These are phyloP conservation scores for Mrakiaceae sp. DNA, from an alignment of 1,284 basidiomycete genomes.

Conservation along the genomic window DNA sequence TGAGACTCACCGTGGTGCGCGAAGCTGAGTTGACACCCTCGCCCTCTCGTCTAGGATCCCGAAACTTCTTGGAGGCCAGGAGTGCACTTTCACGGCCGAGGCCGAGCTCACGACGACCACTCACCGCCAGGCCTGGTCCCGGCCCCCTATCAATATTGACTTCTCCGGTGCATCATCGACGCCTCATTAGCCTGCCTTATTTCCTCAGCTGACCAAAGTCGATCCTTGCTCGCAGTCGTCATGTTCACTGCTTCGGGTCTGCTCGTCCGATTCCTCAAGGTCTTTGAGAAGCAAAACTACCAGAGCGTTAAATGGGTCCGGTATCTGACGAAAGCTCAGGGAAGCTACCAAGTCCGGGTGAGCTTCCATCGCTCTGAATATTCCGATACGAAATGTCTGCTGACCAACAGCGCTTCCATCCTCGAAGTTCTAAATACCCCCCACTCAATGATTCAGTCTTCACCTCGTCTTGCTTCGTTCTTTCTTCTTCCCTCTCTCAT, in stretches of 20 bases:
- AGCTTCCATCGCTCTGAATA: slow-evolving; percentile 24
- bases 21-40: background rate
- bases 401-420: no score
- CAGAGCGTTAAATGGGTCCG: slow-evolving; percentile 87
- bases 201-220: background rate
- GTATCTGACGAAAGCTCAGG: slow-evolving; percentile 72
- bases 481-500: background rate
- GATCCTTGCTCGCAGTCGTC: slow-evolving; percentile 46
- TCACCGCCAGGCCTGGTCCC: slow-evolving; percentile 83
- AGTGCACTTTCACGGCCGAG: slow-evolving; percentile 72
- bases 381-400: no score
- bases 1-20: background rate
- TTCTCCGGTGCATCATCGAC: slow-evolving; percentile 43
- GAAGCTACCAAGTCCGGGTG: slow-evolving; percentile 74
- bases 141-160: slow-evolving; percentile 94
- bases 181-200: background rate
- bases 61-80: slow-evolving; percentile 81
- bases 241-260: slow-evolving; percentile 97
- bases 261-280: slow-evolving; percentile 92
- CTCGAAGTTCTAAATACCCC: no score
- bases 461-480: background rate
- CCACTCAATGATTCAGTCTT: background rate
- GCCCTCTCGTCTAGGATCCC: slow-evolving; percentile 52
- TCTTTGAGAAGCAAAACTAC: slow-evolving; percentile 92
- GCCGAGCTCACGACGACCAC: slow-evolving; percentile 79